phyloP scores from a whole-genome alignment of 257 asterid species.

The Petrea volubilis region DNA sequence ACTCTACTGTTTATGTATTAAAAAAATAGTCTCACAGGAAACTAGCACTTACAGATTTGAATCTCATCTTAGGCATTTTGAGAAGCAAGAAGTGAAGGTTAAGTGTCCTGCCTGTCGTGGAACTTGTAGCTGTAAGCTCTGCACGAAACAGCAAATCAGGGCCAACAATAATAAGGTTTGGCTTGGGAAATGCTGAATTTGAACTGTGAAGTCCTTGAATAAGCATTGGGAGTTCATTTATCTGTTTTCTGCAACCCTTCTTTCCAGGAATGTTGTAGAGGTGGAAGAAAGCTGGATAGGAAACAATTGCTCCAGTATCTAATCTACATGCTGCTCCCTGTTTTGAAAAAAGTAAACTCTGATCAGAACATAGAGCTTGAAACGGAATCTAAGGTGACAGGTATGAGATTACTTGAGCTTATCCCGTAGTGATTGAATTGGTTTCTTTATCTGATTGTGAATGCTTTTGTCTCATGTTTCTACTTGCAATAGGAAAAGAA shows the following conservation, averaged over 20 bases:
- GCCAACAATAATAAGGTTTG: constrained; percentile 62
- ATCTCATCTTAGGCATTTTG: constrained; percentile 51
- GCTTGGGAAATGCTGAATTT: constrained; percentile 18
- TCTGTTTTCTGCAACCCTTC: constrained; percentile 23
- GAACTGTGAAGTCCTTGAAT: neutral
- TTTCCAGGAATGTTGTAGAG: constrained; percentile 59
- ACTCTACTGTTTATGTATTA: constrained; percentile 5
- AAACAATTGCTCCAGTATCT: constrained; percentile 69
- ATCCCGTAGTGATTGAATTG: neutral
- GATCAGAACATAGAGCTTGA: constrained; percentile 74
- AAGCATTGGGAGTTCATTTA: constrained; percentile 23
- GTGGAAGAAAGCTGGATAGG: constrained; percentile 54
- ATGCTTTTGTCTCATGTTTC: neutral
- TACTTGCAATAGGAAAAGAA: constrained; percentile 52
- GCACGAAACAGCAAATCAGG: constrained; percentile 49
- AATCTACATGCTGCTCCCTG: constrained; percentile 75
- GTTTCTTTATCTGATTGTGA: constrained; percentile 15
- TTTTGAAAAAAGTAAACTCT: constrained; percentile 63
- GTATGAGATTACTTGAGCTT: constrained; percentile 36
- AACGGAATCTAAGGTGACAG: constrained; percentile 67
- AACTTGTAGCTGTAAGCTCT: constrained; percentile 74
- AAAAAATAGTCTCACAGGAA: constrained; percentile 7
- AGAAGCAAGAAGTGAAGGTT: constrained; percentile 70
- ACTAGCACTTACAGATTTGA: constrained; percentile 23
- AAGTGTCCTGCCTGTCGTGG: constrained; percentile 82